Evolutionary conservation across 495 filamentous ascomycete genomes (phyloP).

Genomic region (Saxophila tyrrhenica): DNA sequence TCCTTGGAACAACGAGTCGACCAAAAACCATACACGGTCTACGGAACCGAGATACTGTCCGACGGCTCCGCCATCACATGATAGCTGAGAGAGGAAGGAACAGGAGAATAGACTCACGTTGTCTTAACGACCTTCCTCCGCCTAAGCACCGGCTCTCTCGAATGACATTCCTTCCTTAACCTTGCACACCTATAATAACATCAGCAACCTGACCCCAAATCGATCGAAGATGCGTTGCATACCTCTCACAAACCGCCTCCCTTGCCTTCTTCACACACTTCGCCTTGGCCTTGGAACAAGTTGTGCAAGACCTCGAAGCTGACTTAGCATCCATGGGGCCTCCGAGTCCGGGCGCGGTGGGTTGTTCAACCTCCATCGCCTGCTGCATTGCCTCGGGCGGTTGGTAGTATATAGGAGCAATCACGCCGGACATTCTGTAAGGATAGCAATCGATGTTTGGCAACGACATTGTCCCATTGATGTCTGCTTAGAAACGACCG

Average conservation of each 20-base stretch:
- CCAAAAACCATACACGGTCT: too few relatives aligned
- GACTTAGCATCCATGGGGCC: neutral
- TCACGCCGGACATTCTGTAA: neutral
- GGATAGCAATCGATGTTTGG: neutral
- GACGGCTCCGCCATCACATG: too few relatives aligned
- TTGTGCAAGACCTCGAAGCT: conserved; percentile 10
- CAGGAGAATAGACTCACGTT: conserved; percentile 16
- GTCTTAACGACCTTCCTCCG: conserved; percentile 8
- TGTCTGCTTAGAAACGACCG: neutral
- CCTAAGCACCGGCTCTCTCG: conserved; percentile 9
- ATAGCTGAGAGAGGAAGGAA: neutral
- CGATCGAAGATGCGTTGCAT: too few relatives aligned
- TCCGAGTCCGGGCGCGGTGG: conserved; percentile 2
- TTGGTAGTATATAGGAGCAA: neutral
- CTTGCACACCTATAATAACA: conserved; percentile 10
- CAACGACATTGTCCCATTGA: neutral
- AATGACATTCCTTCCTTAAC: conserved; percentile 15
- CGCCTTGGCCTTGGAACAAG: conserved; percentile 19
- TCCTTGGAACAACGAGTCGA: too few relatives aligned
- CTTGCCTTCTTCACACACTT: conserved; percentile 11
- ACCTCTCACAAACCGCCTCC: conserved; percentile 14
- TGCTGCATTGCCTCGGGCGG: neutral
- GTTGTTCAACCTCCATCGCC: conserved; percentile 7
- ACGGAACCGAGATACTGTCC: too few relatives aligned
- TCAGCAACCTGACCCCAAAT: neutral